These are phyloP conservation scores for Mrakia blollopis DNA, from an alignment of 768 basidiomycete genomes.

Conservation along the genomic window DNA sequence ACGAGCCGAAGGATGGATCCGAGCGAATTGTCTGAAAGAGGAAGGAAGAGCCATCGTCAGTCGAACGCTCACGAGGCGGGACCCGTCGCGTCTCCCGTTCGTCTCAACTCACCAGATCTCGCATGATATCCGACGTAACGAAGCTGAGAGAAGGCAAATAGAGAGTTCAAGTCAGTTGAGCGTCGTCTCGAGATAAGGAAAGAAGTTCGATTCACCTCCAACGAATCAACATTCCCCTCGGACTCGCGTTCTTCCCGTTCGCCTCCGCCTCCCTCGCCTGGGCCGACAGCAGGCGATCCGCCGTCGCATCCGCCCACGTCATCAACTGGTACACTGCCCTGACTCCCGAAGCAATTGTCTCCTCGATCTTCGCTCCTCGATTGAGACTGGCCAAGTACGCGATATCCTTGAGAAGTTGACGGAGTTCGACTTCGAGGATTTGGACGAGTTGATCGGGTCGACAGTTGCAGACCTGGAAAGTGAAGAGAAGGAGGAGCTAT, in stretches of 20 bases:
- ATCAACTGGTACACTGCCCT: neutral
- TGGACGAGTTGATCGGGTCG: constrained; percentile 83
- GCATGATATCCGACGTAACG: constrained; percentile 87
- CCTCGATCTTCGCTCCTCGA: neutral
- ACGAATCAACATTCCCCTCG: constrained; percentile 65
- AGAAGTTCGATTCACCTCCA: constrained; percentile 39
- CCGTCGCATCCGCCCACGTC: neutral
- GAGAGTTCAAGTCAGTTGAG: neutral
- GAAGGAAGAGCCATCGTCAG: neutral
- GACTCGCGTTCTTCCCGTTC: neutral
- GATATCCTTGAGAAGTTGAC: constrained; percentile 2
- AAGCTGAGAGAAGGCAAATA: constrained; percentile 51
- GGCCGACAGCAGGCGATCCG: neutral
- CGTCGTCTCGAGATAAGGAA: neutral
- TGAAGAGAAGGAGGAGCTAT: neutral
- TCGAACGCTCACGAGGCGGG: neutral
- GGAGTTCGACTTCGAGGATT: constrained; percentile 54
- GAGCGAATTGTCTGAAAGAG: constrained; percentile 71
- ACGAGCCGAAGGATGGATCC: constrained; percentile 85
- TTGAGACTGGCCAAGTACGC: neutral
- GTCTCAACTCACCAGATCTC: constrained; percentile 64
- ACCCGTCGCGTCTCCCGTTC: constrained; percentile 1
- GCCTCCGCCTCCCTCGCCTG: neutral
- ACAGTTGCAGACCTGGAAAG: constrained; percentile 74
- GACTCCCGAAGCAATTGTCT: neutral